phyloP scores from a whole-genome alignment of 2,329 filamentous ascomycete species.

The Rhynchosporium agropyri region DNA sequence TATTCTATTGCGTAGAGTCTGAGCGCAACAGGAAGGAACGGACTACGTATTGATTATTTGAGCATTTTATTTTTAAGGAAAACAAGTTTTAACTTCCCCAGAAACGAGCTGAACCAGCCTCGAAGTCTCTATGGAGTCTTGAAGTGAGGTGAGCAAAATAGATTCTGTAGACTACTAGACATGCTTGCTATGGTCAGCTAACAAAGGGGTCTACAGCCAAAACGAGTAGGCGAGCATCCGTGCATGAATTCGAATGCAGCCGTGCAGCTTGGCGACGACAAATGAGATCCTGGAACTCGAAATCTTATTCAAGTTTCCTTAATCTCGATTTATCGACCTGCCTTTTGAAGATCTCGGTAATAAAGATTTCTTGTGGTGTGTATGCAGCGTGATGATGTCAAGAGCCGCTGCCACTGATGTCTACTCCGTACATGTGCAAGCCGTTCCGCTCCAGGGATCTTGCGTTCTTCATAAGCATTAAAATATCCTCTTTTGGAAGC shows the following conservation, averaged over 20 bases:
- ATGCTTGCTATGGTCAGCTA: too few relatives aligned
- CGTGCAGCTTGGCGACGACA: neutral
- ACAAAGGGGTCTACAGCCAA: too few relatives aligned
- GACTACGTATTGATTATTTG: too few relatives aligned
- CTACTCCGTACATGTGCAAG: constrained; percentile 6
- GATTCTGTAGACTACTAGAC: too few relatives aligned
- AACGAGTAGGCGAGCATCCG: neutral
- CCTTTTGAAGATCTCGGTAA: neutral
- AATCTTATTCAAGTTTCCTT: neutral
- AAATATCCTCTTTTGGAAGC: constrained; percentile 13
- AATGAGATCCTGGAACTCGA: neutral
- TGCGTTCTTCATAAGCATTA: constrained; percentile 7
- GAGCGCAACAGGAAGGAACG: too few relatives aligned
- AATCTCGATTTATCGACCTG: neutral
- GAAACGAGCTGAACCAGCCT: neutral
- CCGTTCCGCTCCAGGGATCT: neutral
- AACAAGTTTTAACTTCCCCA: neutral
- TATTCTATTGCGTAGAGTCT: too few relatives aligned
- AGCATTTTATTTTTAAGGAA: too few relatives aligned
- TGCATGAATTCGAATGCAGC: neutral
- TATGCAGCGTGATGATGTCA: neutral
- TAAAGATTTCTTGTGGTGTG: neutral
- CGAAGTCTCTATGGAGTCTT: too few relatives aligned
- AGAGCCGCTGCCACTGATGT: constrained; percentile 10
- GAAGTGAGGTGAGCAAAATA: too few relatives aligned